A percentile compares a stretch with the other conserved stretches of the same genome.
Evolutionary conservation across 2,329 filamentous ascomycete genomes (phyloP).

Genomic region (Colletotrichum tabaci): DNA sequence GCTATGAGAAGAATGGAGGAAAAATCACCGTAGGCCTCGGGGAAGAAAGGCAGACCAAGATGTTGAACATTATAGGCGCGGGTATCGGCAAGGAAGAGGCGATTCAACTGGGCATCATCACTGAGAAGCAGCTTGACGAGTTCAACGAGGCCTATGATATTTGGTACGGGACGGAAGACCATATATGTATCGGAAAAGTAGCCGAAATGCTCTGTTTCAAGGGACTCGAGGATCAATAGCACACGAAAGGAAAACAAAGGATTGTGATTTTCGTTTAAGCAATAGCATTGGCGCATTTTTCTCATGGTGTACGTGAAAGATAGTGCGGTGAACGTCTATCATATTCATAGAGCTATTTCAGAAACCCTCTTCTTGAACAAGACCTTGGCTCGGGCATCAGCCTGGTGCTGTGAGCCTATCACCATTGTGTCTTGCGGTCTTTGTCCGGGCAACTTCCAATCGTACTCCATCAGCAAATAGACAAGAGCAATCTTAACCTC

Average conservation of each 20-base stretch:
- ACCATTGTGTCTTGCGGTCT: not conserved
- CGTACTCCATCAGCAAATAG: constrained; percentile 57
- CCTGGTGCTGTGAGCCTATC: not conserved
- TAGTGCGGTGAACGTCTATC: not conserved
- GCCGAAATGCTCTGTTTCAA: constrained; percentile 19
- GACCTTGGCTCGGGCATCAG: not conserved
- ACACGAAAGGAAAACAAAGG: not conserved
- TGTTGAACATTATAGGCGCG: constrained; percentile 5
- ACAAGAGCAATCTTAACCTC: constrained; percentile 61
- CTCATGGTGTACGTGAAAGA: too few relatives aligned
- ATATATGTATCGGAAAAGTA: not conserved
- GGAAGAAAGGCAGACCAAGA: not conserved
- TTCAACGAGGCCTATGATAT: constrained; percentile 3
- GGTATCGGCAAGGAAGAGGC: constrained; percentile 11
- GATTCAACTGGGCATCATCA: constrained; percentile 1
- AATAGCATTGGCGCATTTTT: too few relatives aligned
- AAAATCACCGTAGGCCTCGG: not conserved
- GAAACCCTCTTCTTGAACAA: not conserved
- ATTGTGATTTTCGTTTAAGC: not conserved
- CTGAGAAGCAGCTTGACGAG: not conserved
- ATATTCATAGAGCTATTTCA: not conserved
- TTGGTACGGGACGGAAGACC: not conserved
- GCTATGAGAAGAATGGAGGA: not conserved
- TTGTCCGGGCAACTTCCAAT: constrained; percentile 43
- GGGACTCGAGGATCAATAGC: not conserved